Base-by-base conservation (phyloP, 352 stramenopile species). In the Saprolegnia diclina region DNA sequence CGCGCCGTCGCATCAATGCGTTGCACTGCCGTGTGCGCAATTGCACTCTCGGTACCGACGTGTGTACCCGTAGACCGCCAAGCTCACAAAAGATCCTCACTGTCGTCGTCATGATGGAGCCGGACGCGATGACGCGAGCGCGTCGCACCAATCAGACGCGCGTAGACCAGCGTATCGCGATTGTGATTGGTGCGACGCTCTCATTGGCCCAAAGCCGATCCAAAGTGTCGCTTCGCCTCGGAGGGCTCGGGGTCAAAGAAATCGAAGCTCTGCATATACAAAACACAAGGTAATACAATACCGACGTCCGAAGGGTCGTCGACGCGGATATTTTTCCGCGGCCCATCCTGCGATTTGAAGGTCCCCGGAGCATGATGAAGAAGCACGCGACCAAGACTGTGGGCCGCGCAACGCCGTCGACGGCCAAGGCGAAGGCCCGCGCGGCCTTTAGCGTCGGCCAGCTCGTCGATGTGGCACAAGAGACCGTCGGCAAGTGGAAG, bases 401-500 rank as follows among this genome's bases (percentile, higher is more conserved):
- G 11, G 11, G 52, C 52, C 52, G 16, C 13, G 52, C 52, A 10
- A n/a, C 52, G 52, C 11, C 24, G 24, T 21, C 52, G 24, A 14
- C 52, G 7, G 19, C 11, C 13, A 59, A 59, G 52, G 35, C 24
- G 63, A 44, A 22, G 21, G 50, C 22, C 13, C 5, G 21, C 0
- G 7, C 63, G n/a, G 21, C 14, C n/a, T 69, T 62, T 21, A 14
- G 14, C 14, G 13, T 69, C 18, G 63, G 63, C 14, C 63, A 69
- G 22, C 21, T 69, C 32, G 63, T 69, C 11, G 63, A 69, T 37
- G 54, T 69, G 19, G 42, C 53, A 24, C 63, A 69, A 63, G 63
- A 69, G 22, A 54, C 63, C 37, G 42, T 37, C 38, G 63, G 63
- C 35, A 69, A 69, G 26, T 69, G 63, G 63, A 69, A 69, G 38